These are phyloP conservation scores for Macrocystidia cucumis DNA, from an alignment of 1,284 basidiomycete genomes.

Conservation along the genomic window DNA sequence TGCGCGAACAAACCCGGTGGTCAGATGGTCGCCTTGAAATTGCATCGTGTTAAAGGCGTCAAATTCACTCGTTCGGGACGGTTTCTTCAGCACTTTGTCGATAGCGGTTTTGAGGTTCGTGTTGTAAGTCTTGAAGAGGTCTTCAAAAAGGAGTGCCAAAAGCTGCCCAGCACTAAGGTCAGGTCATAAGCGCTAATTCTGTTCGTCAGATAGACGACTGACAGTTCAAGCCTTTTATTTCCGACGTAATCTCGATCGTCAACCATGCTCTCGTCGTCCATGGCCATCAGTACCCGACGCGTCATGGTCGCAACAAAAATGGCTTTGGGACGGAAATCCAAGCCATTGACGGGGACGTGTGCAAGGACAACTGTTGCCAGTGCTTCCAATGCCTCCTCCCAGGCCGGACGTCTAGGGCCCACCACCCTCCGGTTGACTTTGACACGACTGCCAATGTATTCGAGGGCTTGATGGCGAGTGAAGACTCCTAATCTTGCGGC, in stretches of 20 bases:
- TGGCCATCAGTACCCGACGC: slow-evolving; percentile 90
- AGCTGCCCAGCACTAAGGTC: slow-evolving; percentile 85
- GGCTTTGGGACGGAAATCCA: slow-evolving; percentile 93
- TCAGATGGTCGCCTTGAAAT: slow-evolving; percentile 93
- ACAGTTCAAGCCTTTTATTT: slow-evolving; percentile 98
- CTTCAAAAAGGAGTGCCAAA: slow-evolving; percentile 93
- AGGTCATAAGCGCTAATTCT: slow-evolving; percentile 8
- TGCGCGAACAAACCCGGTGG: slow-evolving; percentile 93
- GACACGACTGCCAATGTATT: slow-evolving; percentile 91
- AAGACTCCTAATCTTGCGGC: slow-evolving; percentile 87
- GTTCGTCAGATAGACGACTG: slow-evolving; percentile 18
- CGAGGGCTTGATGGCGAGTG: slow-evolving; percentile 90
- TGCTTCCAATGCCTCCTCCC: slow-evolving; percentile 95
- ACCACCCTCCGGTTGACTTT: slow-evolving; percentile 81
- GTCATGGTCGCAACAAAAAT: slow-evolving; percentile 99
- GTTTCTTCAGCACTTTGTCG: slow-evolving; percentile 97
- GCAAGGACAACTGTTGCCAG: slow-evolving; percentile 96
- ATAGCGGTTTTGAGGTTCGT: slow-evolving; percentile 93
- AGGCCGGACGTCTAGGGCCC: slow-evolving; percentile 77
- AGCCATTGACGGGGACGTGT: slow-evolving; percentile 87
- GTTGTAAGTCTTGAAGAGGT: slow-evolving; percentile 99
- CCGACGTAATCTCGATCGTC: slow-evolving; percentile 99
- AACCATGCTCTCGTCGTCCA: slow-evolving; percentile 95
- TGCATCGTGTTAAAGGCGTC: slow-evolving; percentile 94
- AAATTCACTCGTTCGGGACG: slow-evolving; percentile 91